Evolutionary conservation across 208 protist genomes (phyloP), one percentile per base, ranked within the genome.

Genomic region (Strigomonas culicis): DNA sequence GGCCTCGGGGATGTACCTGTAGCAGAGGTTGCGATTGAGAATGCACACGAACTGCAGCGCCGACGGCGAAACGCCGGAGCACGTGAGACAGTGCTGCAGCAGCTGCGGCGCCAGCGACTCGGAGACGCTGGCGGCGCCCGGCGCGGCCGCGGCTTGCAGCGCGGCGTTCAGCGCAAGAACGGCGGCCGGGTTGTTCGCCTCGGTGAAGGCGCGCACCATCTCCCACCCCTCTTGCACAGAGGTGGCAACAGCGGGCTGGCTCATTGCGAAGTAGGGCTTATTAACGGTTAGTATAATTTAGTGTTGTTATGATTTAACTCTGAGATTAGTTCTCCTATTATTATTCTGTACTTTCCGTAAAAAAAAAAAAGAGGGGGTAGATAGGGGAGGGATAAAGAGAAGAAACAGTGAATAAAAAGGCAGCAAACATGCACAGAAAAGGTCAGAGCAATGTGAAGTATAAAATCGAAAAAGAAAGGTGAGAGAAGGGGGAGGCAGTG

Each of bases 11-110:
- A 94, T 47, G 39, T 77, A 44, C 21, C 74, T 68, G 11, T 82
- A 32, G 58, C 83, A 88, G 59, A 89, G 84, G 43, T 83, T 53
- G 31, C 82, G 77, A 53, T 91, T 94, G 1, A 91, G 55, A 36
- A 88, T 75, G 13, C 75, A 50, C 11, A 86, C 72, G 41, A 88
- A 79, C 17, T 80, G 62, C 17, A 80, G 19, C 2, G 39, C 15
- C 0, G 70, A 39, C 8, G 41, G 36, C 19, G 47, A 41, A 19
- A 21, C 19, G 36, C 47, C 11, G n/a, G 8, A 8, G 34, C 21
- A 50, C 21, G 68, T 11, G 28, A 81, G 32, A 11, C 46, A 66
- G 52, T 72, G 74, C 25, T 59, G 72, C 56, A 87, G 66, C 63
- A 87, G 62, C 63, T 72, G 73, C 6, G 80, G 80, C 1, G 80